Percentiles rank a stretch among this genome's conserved stretches.
phyloP scores from a whole-genome alignment of 768 basidiomycete genomes.

The Leccinellum rugosiceps region DNA sequence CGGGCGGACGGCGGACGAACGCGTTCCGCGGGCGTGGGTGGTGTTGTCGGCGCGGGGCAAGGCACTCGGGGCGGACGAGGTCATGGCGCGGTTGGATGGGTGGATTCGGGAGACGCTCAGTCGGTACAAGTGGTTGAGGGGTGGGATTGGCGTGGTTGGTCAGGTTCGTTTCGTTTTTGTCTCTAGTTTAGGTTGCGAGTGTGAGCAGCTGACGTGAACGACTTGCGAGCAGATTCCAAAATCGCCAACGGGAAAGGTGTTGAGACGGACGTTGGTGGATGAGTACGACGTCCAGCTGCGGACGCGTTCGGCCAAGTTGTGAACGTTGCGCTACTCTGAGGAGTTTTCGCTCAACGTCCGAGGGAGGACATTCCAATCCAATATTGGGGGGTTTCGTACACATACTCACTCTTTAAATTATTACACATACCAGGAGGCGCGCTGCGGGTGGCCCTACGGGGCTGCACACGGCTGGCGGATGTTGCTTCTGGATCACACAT shows the following conservation, averaged over 20 bases:
- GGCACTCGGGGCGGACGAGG: constrained; percentile 40
- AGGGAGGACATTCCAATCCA: too few relatives aligned
- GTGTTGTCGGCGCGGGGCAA: constrained; percentile 59
- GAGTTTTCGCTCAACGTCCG: too few relatives aligned
- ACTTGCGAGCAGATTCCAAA: constrained; percentile 54
- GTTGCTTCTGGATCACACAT: too few relatives aligned
- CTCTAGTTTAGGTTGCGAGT: neutral
- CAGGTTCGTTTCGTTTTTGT: constrained; percentile 49
- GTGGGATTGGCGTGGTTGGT: constrained; percentile 63
- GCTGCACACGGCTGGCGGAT: too few relatives aligned
- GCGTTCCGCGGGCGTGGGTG: constrained; percentile 75
- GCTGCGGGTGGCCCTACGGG: too few relatives aligned
- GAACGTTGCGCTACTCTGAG: neutral
- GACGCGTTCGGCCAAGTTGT: constrained; percentile 24
- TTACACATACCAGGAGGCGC: too few relatives aligned
- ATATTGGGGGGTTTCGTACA: too few relatives aligned
- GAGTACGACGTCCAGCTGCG: constrained; percentile 41
- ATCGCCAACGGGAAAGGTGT: constrained; percentile 67
- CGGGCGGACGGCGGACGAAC: constrained; percentile 68
- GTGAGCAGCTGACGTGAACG: neutral
- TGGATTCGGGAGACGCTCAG: constrained; percentile 67
- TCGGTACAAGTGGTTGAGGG: constrained; percentile 74
- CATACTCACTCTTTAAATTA: too few relatives aligned
- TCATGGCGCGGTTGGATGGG: constrained; percentile 46
- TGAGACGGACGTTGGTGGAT: constrained; percentile 61